Conservation (phyloP, 2,329 filamentous ascomycete genomes). For the Apiospora aurea region DNA sequence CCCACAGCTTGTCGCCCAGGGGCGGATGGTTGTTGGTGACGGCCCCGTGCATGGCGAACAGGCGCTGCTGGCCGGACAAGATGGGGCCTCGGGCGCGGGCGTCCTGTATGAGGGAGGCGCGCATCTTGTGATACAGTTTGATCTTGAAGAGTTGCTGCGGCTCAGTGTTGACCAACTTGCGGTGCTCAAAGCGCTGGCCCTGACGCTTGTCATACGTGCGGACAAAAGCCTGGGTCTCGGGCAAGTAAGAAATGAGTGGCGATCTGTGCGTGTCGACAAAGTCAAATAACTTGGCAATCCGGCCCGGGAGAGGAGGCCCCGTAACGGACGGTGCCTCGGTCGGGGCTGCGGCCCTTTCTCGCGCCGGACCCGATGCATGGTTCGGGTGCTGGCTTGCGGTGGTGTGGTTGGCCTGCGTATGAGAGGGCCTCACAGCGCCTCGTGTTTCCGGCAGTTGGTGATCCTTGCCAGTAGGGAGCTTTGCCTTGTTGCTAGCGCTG, state of each 20-base stretch:
- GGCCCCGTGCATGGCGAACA: background rate
- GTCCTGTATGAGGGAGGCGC: background rate
- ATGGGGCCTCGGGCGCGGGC: background rate
- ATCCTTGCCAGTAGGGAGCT: background rate
- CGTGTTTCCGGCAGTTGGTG: background rate
- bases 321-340: background rate
- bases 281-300: conserved; percentile 1
- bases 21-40: background rate
- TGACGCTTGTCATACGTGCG: background rate
- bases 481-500: background rate
- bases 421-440: background rate
- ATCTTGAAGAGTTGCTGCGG: background rate
- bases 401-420: background rate
- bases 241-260: background rate
- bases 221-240: background rate
- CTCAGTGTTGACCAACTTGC: background rate
- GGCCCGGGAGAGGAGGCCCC: background rate
- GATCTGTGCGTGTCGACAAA: conserved; percentile 3
- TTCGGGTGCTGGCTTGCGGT: background rate
- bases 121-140: background rate
- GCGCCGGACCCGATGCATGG: background rate
- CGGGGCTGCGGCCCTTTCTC: background rate
- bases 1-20: background rate
- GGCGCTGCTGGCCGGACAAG: background rate
- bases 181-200: background rate